Evolutionary conservation across 768 basidiomycete genomes (phyloP), one percentile per base, ranked within the genome.

Genomic region (Candolleomyces efflorescens): DNA sequence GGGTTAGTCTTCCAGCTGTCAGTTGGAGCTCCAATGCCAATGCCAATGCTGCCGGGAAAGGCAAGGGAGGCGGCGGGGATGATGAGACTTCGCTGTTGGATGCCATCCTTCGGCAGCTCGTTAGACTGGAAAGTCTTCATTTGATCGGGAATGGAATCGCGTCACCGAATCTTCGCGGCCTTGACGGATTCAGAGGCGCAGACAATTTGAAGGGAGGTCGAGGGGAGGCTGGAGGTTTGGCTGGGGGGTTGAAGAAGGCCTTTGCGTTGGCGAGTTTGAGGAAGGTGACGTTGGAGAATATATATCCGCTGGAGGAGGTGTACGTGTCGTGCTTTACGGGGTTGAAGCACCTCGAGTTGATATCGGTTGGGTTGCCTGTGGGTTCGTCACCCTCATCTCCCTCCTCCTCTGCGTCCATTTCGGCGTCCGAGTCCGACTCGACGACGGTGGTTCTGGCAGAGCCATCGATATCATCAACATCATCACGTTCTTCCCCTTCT

Each of bases 281-380:
- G 27, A 53, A 53, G 44, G 57, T 58, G 39, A 46, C 57, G 10
- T 24, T 58, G 32, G 57, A 58, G 23, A 53, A 53, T 27, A 37
- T 47, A 17, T 52, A 32, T 47, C 57, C 57, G n/a, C 46, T 53
- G 17, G 39, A 24, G 1, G 57, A 52, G 26, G 17, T 53, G 18
- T 52, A 53, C 26, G n/a, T 58, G 18, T 52, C 50, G 12, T 36
- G 2, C 4, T 58, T 58, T 24, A 47, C 27, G 13, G 36, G 46
- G 18, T 18, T 58, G 26, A 58, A 53, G 37, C 26, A 53, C 22
- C 23, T 58, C 39, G 57, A 58, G 43, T 13, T 58, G 17, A 15
- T 53, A 5, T 58, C 57, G n/a, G 44, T 45, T 7, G 57, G 38
- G 38, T 23, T 17, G 51, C 47, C 51, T 12, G 5, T 43, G 17